Conservation (phyloP, 768 basidiomycete species). For the Sporobolomyces roseus region DNA sequence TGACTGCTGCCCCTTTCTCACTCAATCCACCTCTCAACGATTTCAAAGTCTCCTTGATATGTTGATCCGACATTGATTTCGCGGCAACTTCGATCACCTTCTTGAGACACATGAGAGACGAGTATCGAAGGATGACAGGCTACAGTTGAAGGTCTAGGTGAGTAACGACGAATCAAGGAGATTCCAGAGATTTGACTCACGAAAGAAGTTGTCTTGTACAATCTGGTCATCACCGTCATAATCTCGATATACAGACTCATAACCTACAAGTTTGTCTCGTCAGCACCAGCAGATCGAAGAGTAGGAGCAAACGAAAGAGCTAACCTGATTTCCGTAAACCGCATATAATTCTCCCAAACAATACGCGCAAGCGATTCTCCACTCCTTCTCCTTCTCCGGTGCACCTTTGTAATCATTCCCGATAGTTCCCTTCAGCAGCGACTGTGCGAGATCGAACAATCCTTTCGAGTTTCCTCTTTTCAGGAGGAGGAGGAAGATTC, state of each 20-base stretch:
- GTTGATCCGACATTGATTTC: slow-evolving; percentile 73
- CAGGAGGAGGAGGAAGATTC: slow-evolving; percentile 72
- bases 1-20: slow-evolving; percentile 80
- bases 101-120: slow-evolving; percentile 70
- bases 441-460: slow-evolving; percentile 79
- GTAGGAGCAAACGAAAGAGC: slow-evolving; percentile 39
- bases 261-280: slow-evolving; percentile 55
- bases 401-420: slow-evolving; percentile 65
- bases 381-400: slow-evolving; percentile 56
- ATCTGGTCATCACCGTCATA: slow-evolving; percentile 61
- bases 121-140: slow-evolving; percentile 76
- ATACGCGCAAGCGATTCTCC: slow-evolving; percentile 55
- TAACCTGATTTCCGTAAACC: slow-evolving; percentile 73
- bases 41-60: slow-evolving; percentile 76
- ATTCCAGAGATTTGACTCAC: slow-evolving; percentile 53
- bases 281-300: background rate
- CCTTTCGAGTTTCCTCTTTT: slow-evolving; percentile 74
- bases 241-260: slow-evolving; percentile 96
- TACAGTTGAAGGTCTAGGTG: slow-evolving; percentile 47
- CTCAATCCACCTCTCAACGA: slow-evolving; percentile 67
- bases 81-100: slow-evolving; percentile 77
- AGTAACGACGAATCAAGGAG: background rate
- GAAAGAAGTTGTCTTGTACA: slow-evolving; percentile 63
- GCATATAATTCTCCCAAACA: slow-evolving; percentile 77
- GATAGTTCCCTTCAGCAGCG: slow-evolving; percentile 61